A percentile compares a stretch with the other conserved stretches of the same genome.
Conservation (phyloP, 352 stramenopile genomes). For the Globisporangium splendens region DNA sequence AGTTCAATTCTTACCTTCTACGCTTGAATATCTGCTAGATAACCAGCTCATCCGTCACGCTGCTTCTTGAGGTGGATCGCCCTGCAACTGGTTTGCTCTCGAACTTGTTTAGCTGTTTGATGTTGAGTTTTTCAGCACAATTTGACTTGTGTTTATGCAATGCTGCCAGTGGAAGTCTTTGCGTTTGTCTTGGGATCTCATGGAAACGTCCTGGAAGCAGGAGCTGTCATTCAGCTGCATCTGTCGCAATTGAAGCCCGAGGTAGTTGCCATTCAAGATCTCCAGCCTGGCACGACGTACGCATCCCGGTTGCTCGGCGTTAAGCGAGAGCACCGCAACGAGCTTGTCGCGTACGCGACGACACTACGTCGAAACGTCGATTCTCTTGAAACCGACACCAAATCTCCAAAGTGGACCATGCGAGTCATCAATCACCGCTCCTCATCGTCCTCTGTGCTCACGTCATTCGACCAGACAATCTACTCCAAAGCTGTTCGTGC, state of each 20-base stretch:
- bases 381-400: not conserved
- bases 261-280: slow-evolving; percentile 14
- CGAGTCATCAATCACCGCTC: slow-evolving; percentile 18
- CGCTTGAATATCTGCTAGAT: slow-evolving; percentile 11
- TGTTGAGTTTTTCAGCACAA: not conserved
- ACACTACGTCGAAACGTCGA: slow-evolving; percentile 8
- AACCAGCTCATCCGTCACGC: slow-evolving; percentile 13
- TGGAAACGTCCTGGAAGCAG: not conserved
- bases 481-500: slow-evolving; percentile 15
- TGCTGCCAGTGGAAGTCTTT: slow-evolving; percentile 25
- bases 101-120: not conserved
- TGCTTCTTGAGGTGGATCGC: slow-evolving; percentile 40
- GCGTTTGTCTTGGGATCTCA: slow-evolving; percentile 20
- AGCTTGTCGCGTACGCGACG: slow-evolving; percentile 24
- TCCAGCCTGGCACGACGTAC: slow-evolving; percentile 31
- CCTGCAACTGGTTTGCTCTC: slow-evolving; percentile 7
- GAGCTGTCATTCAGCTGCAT: slow-evolving; percentile 4
- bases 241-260: slow-evolving; percentile 16
- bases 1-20: too few species aligned
- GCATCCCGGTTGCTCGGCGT: slow-evolving; percentile 40
- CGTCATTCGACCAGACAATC: slow-evolving; percentile 10
- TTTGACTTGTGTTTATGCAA: not conserved
- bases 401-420: slow-evolving; percentile 12
- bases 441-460: not conserved
- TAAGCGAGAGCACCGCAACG: slow-evolving; percentile 24